These are phyloP conservation scores for Ramalina intermedia DNA, from an alignment of 495 filamentous ascomycete genomes.

Conservation along the genomic window DNA sequence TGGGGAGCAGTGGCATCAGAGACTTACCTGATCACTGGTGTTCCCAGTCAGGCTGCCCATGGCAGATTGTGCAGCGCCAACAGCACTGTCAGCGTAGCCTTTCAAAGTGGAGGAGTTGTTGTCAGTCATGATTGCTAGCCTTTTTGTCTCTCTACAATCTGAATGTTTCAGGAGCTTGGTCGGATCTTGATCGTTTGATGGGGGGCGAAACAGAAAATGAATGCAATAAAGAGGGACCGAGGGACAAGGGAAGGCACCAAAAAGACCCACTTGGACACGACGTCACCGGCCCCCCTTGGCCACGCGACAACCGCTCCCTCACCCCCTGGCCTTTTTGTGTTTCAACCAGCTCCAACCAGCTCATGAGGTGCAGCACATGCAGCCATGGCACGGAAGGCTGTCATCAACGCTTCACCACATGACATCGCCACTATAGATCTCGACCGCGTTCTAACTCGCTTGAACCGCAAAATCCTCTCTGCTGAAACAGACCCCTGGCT, in stretches of 20 bases:
- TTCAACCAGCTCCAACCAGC: too few species aligned
- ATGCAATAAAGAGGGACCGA: too few species aligned
- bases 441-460: constrained; percentile 54
- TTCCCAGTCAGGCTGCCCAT: constrained; percentile 65
- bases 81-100: constrained; percentile 68
- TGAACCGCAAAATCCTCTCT: constrained; percentile 58
- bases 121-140: constrained; percentile 40
- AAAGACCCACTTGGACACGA: too few species aligned
- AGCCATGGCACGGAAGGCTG: constrained; percentile 1
- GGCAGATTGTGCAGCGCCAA: constrained; percentile 54
- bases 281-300: too few species aligned
- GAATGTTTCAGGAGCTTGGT: too few species aligned
- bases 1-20: background rate
- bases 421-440: constrained; percentile 43
- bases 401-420: constrained; percentile 6
- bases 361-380: too few species aligned
- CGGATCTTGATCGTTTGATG: too few species aligned
- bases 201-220: too few species aligned
- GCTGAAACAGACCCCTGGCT: constrained; percentile 47
- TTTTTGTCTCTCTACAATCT: background rate
- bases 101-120: constrained; percentile 59
- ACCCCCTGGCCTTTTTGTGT: background rate
- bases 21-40: constrained; percentile 45
- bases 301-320: background rate
- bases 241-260: too few species aligned